phyloP scores from a whole-genome alignment of 805 yeast genomes.

The Pichia occidentalis region DNA sequence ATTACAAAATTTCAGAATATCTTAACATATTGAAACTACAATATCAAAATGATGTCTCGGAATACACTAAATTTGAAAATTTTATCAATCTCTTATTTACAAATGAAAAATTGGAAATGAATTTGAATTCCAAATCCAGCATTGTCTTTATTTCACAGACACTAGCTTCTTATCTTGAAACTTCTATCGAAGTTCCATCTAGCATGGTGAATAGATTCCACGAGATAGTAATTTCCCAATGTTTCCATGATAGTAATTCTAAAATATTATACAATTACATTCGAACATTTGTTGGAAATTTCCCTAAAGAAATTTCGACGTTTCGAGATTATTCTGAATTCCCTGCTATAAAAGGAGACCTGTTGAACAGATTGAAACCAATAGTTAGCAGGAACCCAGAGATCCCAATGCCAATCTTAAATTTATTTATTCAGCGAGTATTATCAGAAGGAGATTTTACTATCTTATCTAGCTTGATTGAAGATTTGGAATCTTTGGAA shows the following conservation, averaged over 20 bases:
- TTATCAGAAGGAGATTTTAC: too few species aligned
- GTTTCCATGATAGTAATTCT: not conserved
- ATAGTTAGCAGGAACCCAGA: too few species aligned
- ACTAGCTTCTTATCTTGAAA: not conserved
- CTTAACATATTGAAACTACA: not conserved
- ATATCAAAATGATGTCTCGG: not conserved
- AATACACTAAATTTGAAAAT: constrained; percentile 1
- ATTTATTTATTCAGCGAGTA: too few species aligned
- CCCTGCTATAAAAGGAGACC: too few species aligned
- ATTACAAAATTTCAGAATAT: constrained; percentile 4
- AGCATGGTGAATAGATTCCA: not conserved
- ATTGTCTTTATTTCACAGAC: not conserved
- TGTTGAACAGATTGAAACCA: too few species aligned
- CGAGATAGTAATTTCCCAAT: constrained; percentile 2
- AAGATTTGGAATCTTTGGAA: too few species aligned
- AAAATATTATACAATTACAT: constrained; percentile 1
- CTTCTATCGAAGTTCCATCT: constrained; percentile 1
- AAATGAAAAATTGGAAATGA: not conserved
- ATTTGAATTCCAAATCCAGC: not conserved
- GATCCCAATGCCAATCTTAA: too few species aligned
- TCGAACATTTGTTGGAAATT: not conserved
- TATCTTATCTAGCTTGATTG: too few species aligned
- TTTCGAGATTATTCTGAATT: too few species aligned
- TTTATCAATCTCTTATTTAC: not conserved
- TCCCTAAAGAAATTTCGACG: not conserved